Percentiles rank a stretch among this genome's conserved stretches.
These are phyloP conservation scores for Escovopsis weberi DNA, from an alignment of 2,329 filamentous ascomycete genomes.

Conservation along the genomic window DNA sequence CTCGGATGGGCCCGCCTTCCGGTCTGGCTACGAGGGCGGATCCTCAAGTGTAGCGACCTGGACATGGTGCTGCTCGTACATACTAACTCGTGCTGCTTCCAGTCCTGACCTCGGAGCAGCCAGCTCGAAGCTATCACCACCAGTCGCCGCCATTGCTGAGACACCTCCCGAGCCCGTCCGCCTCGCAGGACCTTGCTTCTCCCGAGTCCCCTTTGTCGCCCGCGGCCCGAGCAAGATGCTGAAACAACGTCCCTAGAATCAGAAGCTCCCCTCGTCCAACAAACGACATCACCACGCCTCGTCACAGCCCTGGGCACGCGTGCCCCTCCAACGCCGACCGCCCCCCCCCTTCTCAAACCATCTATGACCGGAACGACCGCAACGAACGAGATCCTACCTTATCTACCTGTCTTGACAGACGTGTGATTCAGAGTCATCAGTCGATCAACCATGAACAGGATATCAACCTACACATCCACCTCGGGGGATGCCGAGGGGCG, in stretches of 20 bases:
- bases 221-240: conserved; percentile 14
- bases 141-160: neutral
- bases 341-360: neutral
- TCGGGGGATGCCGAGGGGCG: conserved; percentile 41
- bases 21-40: too few relatives aligned
- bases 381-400: neutral
- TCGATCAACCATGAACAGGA: conserved; percentile 34
- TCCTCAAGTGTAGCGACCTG: too few relatives aligned
- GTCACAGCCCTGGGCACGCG: too few relatives aligned
- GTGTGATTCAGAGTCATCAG: conserved; percentile 17
- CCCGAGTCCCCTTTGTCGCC: conserved; percentile 2
- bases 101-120: too few relatives aligned
- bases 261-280: conserved; percentile 6
- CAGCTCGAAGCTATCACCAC: too few relatives aligned
- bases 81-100: too few relatives aligned
- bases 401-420: conserved; percentile 2
- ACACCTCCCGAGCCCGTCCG: neutral
- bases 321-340: neutral
- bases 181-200: neutral
- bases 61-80: too few relatives aligned
- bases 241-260: conserved; percentile 12
- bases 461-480: conserved; percentile 43
- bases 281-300: conserved; percentile 8
- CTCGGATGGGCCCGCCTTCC: too few relatives aligned
- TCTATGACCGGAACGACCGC: neutral